A percentile compares a stretch with the other conserved stretches of the same genome.
Evolutionary conservation across 192 early-diverging fungal species (phyloP).

Genomic region (Coemansia sp.): DNA sequence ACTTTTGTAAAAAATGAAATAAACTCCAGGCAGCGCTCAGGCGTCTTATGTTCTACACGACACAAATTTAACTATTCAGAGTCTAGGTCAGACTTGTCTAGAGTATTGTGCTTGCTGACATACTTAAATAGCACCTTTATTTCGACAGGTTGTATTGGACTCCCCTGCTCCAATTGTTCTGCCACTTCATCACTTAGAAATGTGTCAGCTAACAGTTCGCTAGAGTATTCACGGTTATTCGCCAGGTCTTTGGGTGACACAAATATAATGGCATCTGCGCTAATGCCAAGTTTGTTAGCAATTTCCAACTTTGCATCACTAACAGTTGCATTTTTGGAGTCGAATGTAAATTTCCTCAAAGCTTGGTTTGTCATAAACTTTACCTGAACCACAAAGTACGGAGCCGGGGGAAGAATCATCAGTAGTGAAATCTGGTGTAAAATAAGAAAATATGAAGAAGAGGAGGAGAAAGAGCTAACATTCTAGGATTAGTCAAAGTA

Average conservation of each 20-base stretch:
- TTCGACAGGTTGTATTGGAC: neutral
- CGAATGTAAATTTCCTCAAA: neutral
- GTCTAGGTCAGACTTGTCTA: neutral
- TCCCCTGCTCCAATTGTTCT: neutral
- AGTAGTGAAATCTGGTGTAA: neutral
- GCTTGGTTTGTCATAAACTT: neutral
- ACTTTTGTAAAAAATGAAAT: too few species aligned
- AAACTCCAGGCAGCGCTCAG: too few species aligned
- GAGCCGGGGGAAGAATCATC: neutral
- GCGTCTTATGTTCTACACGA: neutral
- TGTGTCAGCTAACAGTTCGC: neutral
- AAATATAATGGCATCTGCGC: neutral
- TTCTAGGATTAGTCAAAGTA: too few species aligned
- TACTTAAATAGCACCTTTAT: neutral
- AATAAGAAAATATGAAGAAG: neutral
- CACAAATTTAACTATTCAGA: neutral
- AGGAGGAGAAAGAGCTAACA: neutral
- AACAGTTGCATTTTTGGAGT: neutral
- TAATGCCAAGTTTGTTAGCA: neutral
- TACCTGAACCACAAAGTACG: neutral
- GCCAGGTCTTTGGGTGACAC: neutral
- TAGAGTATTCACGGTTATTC: neutral
- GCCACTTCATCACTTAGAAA: neutral
- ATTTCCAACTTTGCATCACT: neutral
- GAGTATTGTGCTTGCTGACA: neutral